These are phyloP conservation scores for Boletellus ananas DNA, from an alignment of 768 basidiomycete genomes.

Conservation along the genomic window DNA sequence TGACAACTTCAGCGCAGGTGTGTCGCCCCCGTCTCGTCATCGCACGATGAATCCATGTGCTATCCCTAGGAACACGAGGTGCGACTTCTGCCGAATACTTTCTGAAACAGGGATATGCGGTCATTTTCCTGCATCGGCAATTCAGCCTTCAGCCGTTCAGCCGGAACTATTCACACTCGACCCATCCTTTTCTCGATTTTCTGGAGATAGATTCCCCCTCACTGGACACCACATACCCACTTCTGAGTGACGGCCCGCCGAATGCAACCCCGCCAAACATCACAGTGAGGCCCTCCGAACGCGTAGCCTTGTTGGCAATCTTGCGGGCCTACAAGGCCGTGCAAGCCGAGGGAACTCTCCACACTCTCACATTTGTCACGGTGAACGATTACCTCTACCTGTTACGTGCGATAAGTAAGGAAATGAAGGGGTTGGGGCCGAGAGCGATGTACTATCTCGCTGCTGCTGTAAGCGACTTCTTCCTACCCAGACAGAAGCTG, in stretches of 20 bases:
- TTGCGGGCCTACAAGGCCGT: slow-evolving; percentile 78
- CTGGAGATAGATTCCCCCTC: slow-evolving; percentile 56
- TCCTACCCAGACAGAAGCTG: slow-evolving; percentile 87
- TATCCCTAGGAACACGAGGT: slow-evolving; percentile 76
- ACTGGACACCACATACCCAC: slow-evolving; percentile 11
- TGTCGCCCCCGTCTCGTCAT: slow-evolving; percentile 19
- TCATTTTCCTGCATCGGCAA: slow-evolving; percentile 98
- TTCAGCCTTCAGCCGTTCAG: slow-evolving; percentile 98
- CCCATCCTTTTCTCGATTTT: slow-evolving; percentile 96
- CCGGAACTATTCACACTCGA: slow-evolving; percentile 96
- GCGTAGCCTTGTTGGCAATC: slow-evolving; percentile 63
- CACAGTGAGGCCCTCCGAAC: slow-evolving; percentile 63
- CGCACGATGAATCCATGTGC: not conserved
- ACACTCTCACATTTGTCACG: slow-evolving; percentile 87
- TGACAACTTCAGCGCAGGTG: slow-evolving; percentile 97
- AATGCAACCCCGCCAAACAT: slow-evolving; percentile 43
- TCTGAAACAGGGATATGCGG: slow-evolving; percentile 88
- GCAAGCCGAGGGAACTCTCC: slow-evolving; percentile 67
- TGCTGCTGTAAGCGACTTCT: slow-evolving; percentile 97
- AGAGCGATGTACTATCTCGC: slow-evolving; percentile 93
- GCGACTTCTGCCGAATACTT: slow-evolving; percentile 99
- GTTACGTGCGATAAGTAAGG: slow-evolving; percentile 75
- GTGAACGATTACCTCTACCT: slow-evolving; percentile 97
- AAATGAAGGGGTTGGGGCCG: slow-evolving; percentile 65
- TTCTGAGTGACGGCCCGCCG: slow-evolving; percentile 29